Base-by-base conservation (phyloP, 768 basidiomycete species). In the Pleurotus platypus region DNA sequence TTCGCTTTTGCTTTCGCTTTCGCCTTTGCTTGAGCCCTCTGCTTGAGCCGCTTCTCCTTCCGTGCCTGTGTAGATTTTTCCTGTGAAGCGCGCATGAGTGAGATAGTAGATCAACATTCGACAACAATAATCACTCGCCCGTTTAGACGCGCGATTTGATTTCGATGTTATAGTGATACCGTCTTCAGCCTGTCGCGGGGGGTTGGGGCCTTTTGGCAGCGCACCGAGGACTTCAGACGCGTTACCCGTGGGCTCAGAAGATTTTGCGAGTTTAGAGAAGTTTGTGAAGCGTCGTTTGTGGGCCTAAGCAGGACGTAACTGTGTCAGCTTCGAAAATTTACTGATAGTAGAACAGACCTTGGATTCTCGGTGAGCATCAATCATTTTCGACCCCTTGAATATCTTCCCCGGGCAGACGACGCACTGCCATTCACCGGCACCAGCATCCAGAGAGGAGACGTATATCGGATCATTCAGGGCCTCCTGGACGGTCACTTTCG, bases 371-470 rank as follows among this genome's bases (percentile, higher is more conserved):
- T 92, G 90, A 12, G 79, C 69, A 57, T 76, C 70, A 37, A 79
- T 72, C 82, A 87, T 84, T 49, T 73, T 75, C 7, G 61, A 53
- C 47, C 79, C 78, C 66, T 90, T 90, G 40, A 92, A 75, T n/a
- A 78, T 65, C 66, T 89, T 92, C 39, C 83, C 84, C 9, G 86
- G 89, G 68, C 90, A 92, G 4, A 87, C 65, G 6, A 85, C 75
- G 66, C 90, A 92, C 7, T 75, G 78, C 60, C 79, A 78, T 37
- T 81, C 65, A 20, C 80, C 80, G 2, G 84, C 79, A 22, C 85
- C 75, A 2, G 85, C 79, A 20, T 85, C 75, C 9, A 81, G 60
- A 3, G 83, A 79, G 35, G 85, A 70, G 61, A 81, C 66, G 67
- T 85, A 89, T 35, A 92, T 62, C 1, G 90, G 85, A 55, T 89